Conservation (phyloP, 192 early-diverging fungal genomes). For the Helicostylum pulchrum region DNA sequence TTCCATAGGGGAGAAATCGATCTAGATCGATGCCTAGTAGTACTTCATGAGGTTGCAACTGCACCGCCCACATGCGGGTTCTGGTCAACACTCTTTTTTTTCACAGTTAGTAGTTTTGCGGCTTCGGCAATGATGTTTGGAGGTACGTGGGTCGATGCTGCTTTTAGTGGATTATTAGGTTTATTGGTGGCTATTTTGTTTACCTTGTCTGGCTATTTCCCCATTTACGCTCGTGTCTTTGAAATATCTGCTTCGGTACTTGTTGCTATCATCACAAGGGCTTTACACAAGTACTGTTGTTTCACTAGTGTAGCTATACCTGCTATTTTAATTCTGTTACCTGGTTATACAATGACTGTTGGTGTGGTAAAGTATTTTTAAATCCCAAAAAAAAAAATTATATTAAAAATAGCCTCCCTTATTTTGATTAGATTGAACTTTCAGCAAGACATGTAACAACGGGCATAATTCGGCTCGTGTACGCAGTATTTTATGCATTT, state of each 20-base stretch:
- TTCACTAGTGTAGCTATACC: slow-evolving; percentile 35
- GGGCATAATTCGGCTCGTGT: slow-evolving; percentile 54
- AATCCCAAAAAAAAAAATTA: no score
- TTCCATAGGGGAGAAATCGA: slow-evolving; percentile 50
- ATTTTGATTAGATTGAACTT: slow-evolving; percentile 63
- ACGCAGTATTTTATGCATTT: slow-evolving; percentile 64
- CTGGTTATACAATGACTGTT: slow-evolving; percentile 78
- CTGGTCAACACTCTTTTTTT: slow-evolving; percentile 49
- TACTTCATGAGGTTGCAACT: slow-evolving; percentile 53
- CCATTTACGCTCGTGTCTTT: slow-evolving; percentile 66
- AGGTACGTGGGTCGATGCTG: slow-evolving; percentile 58
- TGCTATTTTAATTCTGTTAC: slow-evolving; percentile 56
- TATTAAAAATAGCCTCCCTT: not conserved
- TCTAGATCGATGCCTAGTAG: slow-evolving; percentile 50
- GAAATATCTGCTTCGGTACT: slow-evolving; percentile 37
- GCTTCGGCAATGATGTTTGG: slow-evolving; percentile 60
- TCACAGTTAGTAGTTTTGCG: slow-evolving; percentile 47
- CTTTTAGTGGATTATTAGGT: slow-evolving; percentile 46
- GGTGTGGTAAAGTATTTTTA: slow-evolving; percentile 48
- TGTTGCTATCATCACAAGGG: slow-evolving; percentile 30
- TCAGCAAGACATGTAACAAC: slow-evolving; percentile 83
- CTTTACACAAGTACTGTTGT: slow-evolving; percentile 29
- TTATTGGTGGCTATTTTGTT: slow-evolving; percentile 58
- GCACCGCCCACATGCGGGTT: slow-evolving; percentile 57
- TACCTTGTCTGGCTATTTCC: slow-evolving; percentile 55